phyloP scores from a whole-genome alignment of 805 yeast genomes.

The Debaryomyces hansenii region DNA sequence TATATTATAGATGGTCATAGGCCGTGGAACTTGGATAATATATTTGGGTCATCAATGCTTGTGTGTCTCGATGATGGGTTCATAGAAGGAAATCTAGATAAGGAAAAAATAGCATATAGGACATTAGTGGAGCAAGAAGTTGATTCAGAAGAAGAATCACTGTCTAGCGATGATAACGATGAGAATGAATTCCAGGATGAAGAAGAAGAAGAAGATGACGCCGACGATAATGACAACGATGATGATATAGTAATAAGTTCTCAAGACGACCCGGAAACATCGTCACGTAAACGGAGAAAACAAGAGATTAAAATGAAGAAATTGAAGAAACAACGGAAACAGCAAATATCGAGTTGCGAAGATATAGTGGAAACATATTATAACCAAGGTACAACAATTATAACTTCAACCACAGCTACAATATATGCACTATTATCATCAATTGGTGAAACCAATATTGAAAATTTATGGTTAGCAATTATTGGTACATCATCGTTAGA shows the following conservation, averaged over 20 bases:
- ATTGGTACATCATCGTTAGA: constrained; percentile 86
- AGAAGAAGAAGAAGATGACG: constrained; percentile 26
- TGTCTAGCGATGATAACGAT: constrained; percentile 27
- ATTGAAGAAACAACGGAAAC: constrained; percentile 40
- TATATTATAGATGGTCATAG: constrained; percentile 89
- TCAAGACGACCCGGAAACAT: constrained; percentile 25
- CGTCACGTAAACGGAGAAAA: constrained; percentile 25
- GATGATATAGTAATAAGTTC: constrained; percentile 14
- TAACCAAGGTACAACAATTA: constrained; percentile 75
- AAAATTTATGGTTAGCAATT: constrained; percentile 80
- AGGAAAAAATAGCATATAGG: constrained; percentile 64
- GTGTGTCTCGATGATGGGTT: constrained; percentile 87
- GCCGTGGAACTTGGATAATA: constrained; percentile 94
- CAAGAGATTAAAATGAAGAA: constrained; percentile 26
- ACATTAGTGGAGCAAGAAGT: constrained; percentile 44
- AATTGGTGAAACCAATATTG: constrained; percentile 76
- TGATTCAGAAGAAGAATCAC: constrained; percentile 33
- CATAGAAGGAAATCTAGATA: constrained; percentile 55
- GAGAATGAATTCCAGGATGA: constrained; percentile 34
- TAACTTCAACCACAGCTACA: constrained; percentile 74
- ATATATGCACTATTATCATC: constrained; percentile 76
- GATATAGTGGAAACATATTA: constrained; percentile 71
- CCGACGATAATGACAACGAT: constrained; percentile 20
- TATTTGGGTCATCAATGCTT: constrained; percentile 78
- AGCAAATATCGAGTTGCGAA: constrained; percentile 48